Evolutionary conservation across 768 basidiomycete genomes (phyloP).

Genomic region (Antrodiella citrinella): DNA sequence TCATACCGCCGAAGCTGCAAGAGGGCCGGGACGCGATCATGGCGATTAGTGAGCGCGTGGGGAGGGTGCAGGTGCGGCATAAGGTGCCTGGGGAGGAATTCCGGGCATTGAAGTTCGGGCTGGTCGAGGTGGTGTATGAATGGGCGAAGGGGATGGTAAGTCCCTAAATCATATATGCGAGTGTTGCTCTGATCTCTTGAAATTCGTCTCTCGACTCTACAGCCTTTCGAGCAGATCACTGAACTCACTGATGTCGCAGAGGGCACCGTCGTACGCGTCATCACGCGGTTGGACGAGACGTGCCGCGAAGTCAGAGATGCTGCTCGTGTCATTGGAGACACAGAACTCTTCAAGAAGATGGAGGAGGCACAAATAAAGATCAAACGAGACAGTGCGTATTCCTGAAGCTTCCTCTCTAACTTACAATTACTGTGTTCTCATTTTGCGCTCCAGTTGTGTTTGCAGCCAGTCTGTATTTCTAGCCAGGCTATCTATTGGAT

Average conservation of each 20-base stretch:
- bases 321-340: conserved; percentile 94
- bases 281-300: conserved; percentile 93
- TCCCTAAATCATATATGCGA: no score
- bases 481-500: no score
- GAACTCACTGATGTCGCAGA: conserved; percentile 89
- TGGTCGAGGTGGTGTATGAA: conserved; percentile 96
- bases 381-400: conserved; percentile 85
- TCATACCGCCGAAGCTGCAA: conserved; percentile 70
- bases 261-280: conserved; percentile 94
- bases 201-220: not conserved
- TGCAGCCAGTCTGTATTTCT: conserved; percentile 84
- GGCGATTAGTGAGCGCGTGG: conserved; percentile 71
- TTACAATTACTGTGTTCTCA: not conserved
- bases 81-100: conserved; percentile 77
- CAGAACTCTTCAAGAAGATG: conserved; percentile 95
- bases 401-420: not conserved
- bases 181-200: not conserved
- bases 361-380: conserved; percentile 91
- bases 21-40: conserved; percentile 74
- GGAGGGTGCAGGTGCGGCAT: conserved; percentile 69
- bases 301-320: conserved; percentile 96
- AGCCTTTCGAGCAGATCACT: conserved; percentile 97
- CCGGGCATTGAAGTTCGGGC: conserved; percentile 78
- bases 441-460: conserved; percentile 64
- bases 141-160: conserved; percentile 98